Evolutionary conservation across 75 land plant genomes (phyloP), one percentile per base, ranked within the genome.

Genomic region (Picea glauca): DNA sequence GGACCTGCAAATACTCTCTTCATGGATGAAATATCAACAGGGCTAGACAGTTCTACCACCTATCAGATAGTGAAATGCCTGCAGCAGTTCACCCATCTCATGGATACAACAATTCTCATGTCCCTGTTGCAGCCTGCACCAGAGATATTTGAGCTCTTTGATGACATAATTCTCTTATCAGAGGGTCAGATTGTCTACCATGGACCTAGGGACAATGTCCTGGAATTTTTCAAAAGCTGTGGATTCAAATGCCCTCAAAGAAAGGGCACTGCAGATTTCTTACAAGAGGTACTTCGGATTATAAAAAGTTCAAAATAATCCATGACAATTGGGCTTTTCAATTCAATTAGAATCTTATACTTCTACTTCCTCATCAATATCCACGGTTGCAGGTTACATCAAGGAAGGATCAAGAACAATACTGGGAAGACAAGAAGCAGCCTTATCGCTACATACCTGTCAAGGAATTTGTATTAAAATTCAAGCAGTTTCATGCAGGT

Each of bases 51-150:
- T 66, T 93, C 96, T 13, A 93, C 96, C 1, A 93, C 96, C 40
- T 93, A 66, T 74, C 94, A 93, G 78, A 92, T 93, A 23, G 96
- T 92, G 60, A 93, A 93, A 78, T 93, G 94, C 85, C 72, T 93
- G 66, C 91, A 89, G 60, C 94, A 93, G 76, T 86, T 89, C 54
- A 90, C 84, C n/a, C 92, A 93, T 72, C 76, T 86, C 57, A 88
- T 86, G 33, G 94, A 92, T 66, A 90, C 81, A 60, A 93, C 96
- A 7, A 81, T 93, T 62, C 65, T 93, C 67, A 87, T 93, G 90
- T 89, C 92, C 56, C 92, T 96, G 13, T 85, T 96, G 6, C 98
- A 96, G 74, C 99, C 99, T 3, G 92, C 99, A 20, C 99, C 99
- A 6, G 98, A 96, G 83, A 96, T 98, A 6, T 96, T 90, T 58